Evolutionary conservation across 192 early-diverging fungal species (phyloP).

Genomic region (Chytriomyces sp.): DNA sequence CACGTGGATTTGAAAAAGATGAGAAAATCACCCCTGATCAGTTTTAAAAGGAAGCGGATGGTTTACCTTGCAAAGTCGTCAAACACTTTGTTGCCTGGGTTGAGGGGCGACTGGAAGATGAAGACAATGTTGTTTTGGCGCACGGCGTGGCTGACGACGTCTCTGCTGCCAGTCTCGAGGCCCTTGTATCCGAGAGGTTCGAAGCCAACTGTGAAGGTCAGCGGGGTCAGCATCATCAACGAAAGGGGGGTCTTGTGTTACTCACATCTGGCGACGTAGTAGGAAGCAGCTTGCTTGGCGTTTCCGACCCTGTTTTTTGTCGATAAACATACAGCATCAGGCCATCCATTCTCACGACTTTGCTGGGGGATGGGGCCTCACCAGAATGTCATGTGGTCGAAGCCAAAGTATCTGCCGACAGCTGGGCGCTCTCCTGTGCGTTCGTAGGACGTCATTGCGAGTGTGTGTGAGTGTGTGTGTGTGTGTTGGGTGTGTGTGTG

Average conservation of each 20-base stretch:
- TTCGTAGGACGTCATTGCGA: slow-evolving; percentile 74
- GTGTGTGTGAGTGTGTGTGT: slow-evolving; percentile 7
- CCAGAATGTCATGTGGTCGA: slow-evolving; percentile 84
- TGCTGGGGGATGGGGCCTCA: slow-evolving; percentile 65
- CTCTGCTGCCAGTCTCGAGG: slow-evolving; percentile 90
- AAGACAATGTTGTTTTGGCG: slow-evolving; percentile 80
- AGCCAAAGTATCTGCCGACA: slow-evolving; percentile 71
- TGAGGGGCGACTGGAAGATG: slow-evolving; percentile 90
- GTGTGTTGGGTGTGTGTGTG: neutral
- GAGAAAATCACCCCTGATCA: neutral
- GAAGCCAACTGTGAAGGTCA: slow-evolving; percentile 91
- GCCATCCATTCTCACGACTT: slow-evolving; percentile 66
- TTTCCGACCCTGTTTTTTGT: slow-evolving; percentile 84
- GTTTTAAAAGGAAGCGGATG: neutral
- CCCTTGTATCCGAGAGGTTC: slow-evolving; percentile 91
- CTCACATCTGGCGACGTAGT: slow-evolving; percentile 82
- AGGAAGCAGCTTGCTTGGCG: slow-evolving; percentile 94
- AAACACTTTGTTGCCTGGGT: slow-evolving; percentile 74
- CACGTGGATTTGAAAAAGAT: no score
- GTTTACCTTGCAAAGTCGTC: slow-evolving; percentile 42
- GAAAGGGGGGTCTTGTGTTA: slow-evolving; percentile 57
- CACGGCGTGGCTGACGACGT: slow-evolving; percentile 88
- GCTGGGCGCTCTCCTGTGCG: slow-evolving; percentile 64
- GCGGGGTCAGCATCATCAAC: slow-evolving; percentile 95
- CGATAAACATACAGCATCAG: slow-evolving; percentile 74